Conservation (phyloP, 805 yeast species). For the Schwanniomyces sp. region DNA sequence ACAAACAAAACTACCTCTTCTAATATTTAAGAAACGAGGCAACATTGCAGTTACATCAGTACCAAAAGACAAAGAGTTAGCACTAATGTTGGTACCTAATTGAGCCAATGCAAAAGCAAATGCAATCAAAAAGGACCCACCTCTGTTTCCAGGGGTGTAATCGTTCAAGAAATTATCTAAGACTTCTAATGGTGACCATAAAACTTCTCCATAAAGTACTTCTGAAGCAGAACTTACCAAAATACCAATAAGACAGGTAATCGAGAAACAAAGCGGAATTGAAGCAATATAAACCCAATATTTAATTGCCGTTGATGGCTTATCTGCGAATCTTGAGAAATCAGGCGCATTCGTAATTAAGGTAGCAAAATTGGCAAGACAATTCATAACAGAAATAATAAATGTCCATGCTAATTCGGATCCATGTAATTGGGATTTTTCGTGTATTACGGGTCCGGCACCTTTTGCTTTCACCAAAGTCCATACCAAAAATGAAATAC, state of each 20-base stretch:
- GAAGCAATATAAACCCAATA: constrained; percentile 10
- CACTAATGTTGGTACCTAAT: constrained; percentile 74
- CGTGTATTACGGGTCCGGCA: constrained; percentile 16
- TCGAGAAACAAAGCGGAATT: constrained; percentile 8
- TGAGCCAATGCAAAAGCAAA: constrained; percentile 73
- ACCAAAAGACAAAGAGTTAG: constrained; percentile 70
- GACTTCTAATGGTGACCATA: constrained; percentile 13
- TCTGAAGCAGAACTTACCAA: constrained; percentile 12
- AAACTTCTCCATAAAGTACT: constrained; percentile 8
- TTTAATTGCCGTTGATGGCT: constrained; percentile 5
- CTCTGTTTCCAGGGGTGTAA: constrained; percentile 58
- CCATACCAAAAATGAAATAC: constrained; percentile 28
- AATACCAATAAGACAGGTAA: constrained; percentile 10
- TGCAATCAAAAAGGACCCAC: constrained; percentile 76
- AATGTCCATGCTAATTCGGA: constrained; percentile 11
- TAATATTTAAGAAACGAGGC: constrained; percentile 65
- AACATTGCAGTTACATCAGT: constrained; percentile 68
- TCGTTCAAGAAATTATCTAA: constrained; percentile 27
- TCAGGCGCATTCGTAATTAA: constrained; percentile 11
- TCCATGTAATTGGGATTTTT: constrained; percentile 2
- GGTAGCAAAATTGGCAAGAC: constrained; percentile 11
- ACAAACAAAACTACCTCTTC: constrained; percentile 81
- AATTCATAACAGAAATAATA: constrained; percentile 10
- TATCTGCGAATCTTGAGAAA: constrained; percentile 8
- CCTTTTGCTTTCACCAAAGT: constrained; percentile 24